phyloP scores from a whole-genome alignment of 345 rosid species.

The Reutealis trisperma region DNA sequence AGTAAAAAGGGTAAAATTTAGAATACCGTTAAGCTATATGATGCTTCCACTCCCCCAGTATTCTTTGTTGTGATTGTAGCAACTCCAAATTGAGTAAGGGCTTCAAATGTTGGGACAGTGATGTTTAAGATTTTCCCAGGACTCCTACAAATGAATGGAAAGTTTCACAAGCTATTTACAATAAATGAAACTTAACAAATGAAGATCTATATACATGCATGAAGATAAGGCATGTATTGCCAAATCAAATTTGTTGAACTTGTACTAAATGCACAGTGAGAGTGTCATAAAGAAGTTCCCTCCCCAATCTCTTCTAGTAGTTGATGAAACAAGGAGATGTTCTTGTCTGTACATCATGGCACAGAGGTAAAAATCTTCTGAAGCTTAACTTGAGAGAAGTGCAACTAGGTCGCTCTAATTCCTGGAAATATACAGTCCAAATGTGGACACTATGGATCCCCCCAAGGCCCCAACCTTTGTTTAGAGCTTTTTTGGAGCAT shows the following conservation, averaged over 20 bases:
- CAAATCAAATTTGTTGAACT: neutral
- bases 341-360: neutral
- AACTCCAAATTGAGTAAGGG: slow-evolving; percentile 83
- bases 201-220: neutral
- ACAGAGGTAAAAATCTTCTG: neutral
- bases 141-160: slow-evolving; percentile 52
- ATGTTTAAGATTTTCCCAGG: slow-evolving; percentile 78
- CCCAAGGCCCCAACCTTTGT: no score
- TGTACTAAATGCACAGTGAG: neutral
- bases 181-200: neutral
- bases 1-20: neutral
- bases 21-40: slow-evolving; percentile 84
- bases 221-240: neutral
- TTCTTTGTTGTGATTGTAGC: slow-evolving; percentile 71
- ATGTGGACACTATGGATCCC: no score
- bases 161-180: neutral
- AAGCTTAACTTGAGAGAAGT: neutral
- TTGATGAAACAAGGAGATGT: neutral
- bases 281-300: neutral
- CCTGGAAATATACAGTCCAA: no score
- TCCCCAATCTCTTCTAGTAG: neutral
- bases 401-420: neutral
- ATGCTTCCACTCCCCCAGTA: slow-evolving; percentile 88
- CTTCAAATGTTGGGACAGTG: slow-evolving; percentile 80
- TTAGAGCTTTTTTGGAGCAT: no score